Base-by-base conservation (phyloP, 805 yeast species). In the Starmera pachycereana region DNA sequence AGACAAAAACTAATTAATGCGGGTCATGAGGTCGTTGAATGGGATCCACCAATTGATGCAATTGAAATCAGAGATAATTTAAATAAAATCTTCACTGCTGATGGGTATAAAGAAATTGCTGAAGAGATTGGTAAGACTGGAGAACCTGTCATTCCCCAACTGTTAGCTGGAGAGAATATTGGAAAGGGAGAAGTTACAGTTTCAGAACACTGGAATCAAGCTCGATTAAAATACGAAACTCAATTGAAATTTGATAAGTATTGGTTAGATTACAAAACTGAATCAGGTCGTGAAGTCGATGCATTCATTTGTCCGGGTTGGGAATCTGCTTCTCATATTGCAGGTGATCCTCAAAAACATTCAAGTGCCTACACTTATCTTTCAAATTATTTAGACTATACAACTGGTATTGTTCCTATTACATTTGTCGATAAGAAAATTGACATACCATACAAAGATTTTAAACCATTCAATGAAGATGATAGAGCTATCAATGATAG, bases 21-120 rank as follows among this genome's bases (percentile, higher is more conserved):
- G 12, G 79, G 82, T 27, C 77, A 71, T 42, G 72, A 70, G 41
- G 64, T 73, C 10, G 61, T 76, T 33, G 70, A 69, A 38, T 66
- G 76, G 69, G 62, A 64, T 25, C 66, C 75, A 25, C 25, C 71
- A 64, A 14, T 43, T 12, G 29, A 33, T 22, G 28, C 36, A 4
- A 12, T 33, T 19, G 56, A 68, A 42, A 72, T 76, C 8, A 69
- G 78, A 75, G 40, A 51, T 19, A 9, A 33, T 12, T 13, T 37
- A 5, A 29, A 36, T 30, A 27, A n/a, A 8, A 37, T 32, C 8
- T 38, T 38, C 12, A 19, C 37, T 6, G 35, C 40, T 33, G 40
- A 38, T 34, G 40, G 37, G 27, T 33, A 27, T 12, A 33, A 38
- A 19, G 40, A 38, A n/a, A 38, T 33, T 12, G 12, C 12, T 11